Conservation (phyloP, 352 stramenopile species). For the Salisapilia sapeloensis region DNA sequence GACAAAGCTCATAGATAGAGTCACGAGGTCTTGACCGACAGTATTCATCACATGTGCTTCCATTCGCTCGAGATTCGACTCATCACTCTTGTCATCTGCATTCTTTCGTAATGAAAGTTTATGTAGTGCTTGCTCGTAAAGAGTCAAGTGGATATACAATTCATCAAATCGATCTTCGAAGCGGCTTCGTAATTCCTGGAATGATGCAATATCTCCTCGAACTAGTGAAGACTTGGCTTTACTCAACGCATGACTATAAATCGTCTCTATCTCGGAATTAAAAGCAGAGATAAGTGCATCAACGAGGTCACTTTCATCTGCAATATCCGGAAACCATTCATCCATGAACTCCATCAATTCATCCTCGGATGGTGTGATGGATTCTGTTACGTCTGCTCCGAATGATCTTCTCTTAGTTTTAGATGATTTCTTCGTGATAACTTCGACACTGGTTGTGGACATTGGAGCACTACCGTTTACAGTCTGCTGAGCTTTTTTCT, state of each 20-base stretch:
- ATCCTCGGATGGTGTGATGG: slow-evolving; percentile 29
- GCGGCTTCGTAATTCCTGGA: slow-evolving; percentile 43
- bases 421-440: too few relatives aligned
- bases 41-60: slow-evolving; percentile 38
- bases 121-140: slow-evolving; percentile 48
- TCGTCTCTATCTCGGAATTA: slow-evolving; percentile 13
- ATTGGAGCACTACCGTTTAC: too few relatives aligned
- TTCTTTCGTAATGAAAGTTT: slow-evolving; percentile 52
- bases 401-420: slow-evolving; percentile 4
- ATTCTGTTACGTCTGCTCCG: slow-evolving; percentile 4
- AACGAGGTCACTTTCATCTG: slow-evolving; percentile 55
- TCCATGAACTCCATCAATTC: slow-evolving; percentile 23
- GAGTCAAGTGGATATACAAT: slow-evolving; percentile 16
- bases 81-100: slow-evolving; percentile 12
- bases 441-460: too few relatives aligned
- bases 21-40: slow-evolving; percentile 23
- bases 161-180: slow-evolving; percentile 74
- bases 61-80: slow-evolving; percentile 29
- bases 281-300: slow-evolving; percentile 25
- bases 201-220: slow-evolving; percentile 47
- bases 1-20: slow-evolving; percentile 46
- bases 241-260: slow-evolving; percentile 30
- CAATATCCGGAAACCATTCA: slow-evolving; percentile 20
- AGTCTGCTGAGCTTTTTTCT: too few relatives aligned
- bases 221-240: slow-evolving; percentile 44